Conservation (phyloP, 208 protist genomes). For the Crithidia fasciculata region DNA sequence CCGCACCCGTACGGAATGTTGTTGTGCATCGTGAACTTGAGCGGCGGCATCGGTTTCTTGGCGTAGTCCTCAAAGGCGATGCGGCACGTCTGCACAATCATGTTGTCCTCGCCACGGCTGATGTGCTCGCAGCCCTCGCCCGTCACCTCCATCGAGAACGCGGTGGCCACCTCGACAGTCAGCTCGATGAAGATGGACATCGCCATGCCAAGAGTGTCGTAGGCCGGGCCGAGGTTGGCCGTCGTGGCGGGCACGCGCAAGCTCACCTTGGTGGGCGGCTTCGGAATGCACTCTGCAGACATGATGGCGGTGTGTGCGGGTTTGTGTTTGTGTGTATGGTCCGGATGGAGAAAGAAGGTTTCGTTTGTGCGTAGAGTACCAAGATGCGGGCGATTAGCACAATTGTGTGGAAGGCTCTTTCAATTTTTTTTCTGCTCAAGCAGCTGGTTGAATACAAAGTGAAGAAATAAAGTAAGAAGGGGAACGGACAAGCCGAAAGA, state of each 20-base stretch:
- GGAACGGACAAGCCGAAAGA: no score
- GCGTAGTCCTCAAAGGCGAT: constrained; percentile 81
- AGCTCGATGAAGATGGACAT: constrained; percentile 93
- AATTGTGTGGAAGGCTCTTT: no score
- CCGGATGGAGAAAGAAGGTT: neutral
- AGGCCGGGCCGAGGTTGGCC: constrained; percentile 93
- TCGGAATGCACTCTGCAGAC: neutral
- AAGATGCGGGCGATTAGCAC: no score
- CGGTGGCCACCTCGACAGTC: constrained; percentile 77
- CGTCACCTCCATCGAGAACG: constrained; percentile 74
- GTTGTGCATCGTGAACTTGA: constrained; percentile 86
- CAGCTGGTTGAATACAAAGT: no score
- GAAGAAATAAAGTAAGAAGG: no score
- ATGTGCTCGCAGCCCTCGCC: constrained; percentile 87
- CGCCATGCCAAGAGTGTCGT: constrained; percentile 93
- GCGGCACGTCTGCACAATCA: constrained; percentile 80
- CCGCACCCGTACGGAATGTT: constrained; percentile 92
- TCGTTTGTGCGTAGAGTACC: no score
- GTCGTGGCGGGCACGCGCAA: constrained; percentile 93
- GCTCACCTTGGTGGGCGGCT: constrained; percentile 57
- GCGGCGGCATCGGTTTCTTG: constrained; percentile 77
- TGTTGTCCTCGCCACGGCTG: constrained; percentile 72
- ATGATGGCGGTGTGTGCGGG: neutral
- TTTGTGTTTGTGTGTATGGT: neutral
- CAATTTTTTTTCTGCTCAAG: no score